A percentile compares a stretch with the other conserved stretches of the same genome.
Conservation (phyloP, 106 monocot species). For the Acanthochlamys bracteata region DNA sequence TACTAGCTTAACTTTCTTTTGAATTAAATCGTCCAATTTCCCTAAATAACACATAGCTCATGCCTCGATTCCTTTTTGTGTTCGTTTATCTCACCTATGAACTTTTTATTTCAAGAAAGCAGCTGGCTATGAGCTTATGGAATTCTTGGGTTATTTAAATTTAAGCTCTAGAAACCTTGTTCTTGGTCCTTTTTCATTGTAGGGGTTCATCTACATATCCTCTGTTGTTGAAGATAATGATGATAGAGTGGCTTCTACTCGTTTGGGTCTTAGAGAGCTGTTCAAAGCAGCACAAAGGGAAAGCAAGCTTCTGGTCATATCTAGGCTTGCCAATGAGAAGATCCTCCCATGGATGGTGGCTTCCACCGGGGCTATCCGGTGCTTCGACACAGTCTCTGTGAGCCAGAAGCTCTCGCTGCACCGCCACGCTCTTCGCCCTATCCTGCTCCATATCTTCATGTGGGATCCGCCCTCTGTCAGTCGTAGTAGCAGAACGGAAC, state of each 20-base stretch:
- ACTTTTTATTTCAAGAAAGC: too few relatives aligned
- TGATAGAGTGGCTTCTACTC: constrained; percentile 23
- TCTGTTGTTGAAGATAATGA: constrained; percentile 58
- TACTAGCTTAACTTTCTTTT: too few relatives aligned
- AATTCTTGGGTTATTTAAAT: background rate
- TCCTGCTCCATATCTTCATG: constrained; percentile 56
- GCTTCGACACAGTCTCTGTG: constrained; percentile 74
- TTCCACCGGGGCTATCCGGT: constrained; percentile 50
- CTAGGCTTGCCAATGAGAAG: constrained; percentile 59
- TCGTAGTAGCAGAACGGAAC: background rate
- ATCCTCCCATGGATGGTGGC: constrained; percentile 74
- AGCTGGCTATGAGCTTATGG: background rate
- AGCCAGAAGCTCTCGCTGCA: constrained; percentile 78
- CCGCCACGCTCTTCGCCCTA: constrained; percentile 50
- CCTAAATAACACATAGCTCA: too few relatives aligned
- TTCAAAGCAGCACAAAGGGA: constrained; percentile 44
- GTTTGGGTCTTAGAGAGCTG: constrained; percentile 52
- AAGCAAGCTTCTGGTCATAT: constrained; percentile 53
- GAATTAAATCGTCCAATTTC: too few relatives aligned
- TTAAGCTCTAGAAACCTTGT: background rate
- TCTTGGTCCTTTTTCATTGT: background rate
- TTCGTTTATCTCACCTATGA: too few relatives aligned
- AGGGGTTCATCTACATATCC: constrained; percentile 80
- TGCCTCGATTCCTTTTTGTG: too few relatives aligned
- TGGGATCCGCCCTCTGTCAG: constrained; percentile 31